These are phyloP conservation scores for Calvatia gigantea DNA, from an alignment of 768 basidiomycete species.

Conservation along the genomic window DNA sequence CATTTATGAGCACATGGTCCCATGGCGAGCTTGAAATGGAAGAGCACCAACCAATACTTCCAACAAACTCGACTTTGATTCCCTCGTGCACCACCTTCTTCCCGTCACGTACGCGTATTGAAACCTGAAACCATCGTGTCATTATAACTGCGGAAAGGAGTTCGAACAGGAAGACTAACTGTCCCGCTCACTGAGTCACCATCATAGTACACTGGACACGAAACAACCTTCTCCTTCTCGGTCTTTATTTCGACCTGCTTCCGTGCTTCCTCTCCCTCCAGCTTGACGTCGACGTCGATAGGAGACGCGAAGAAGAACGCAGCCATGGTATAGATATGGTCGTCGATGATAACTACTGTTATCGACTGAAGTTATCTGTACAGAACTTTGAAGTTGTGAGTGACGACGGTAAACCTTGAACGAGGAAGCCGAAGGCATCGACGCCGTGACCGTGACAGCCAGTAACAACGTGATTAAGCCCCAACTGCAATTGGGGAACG, in stretches of 20 bases:
- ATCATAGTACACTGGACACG: conserved; percentile 93
- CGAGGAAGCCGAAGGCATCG: too few relatives aligned
- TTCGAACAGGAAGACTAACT: conserved; percentile 35
- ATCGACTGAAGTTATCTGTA: too few relatives aligned
- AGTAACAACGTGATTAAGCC: too few relatives aligned
- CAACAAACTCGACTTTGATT: conserved; percentile 96
- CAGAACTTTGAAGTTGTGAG: too few relatives aligned
- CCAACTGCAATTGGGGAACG: too few relatives aligned
- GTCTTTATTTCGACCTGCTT: conserved; percentile 88
- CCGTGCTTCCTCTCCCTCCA: conserved; percentile 82
- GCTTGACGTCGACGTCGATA: conserved; percentile 86
- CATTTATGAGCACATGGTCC: background rate
- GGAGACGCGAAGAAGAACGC: conserved; percentile 91
- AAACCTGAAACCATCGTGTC: conserved; percentile 46
- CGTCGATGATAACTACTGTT: too few relatives aligned
- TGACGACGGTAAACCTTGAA: background rate
- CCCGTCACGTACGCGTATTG: conserved; percentile 88
- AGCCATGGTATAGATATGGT: conserved; percentile 47
- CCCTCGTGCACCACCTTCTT: conserved; percentile 95
- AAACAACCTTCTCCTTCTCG: conserved; percentile 81
- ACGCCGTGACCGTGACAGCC: too few relatives aligned
- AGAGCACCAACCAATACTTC: conserved; percentile 76
- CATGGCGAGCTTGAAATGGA: background rate
- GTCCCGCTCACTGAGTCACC: conserved; percentile 89
- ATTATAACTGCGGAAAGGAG: background rate